Percentiles rank a stretch among this genome's conserved stretches.
phyloP scores from a whole-genome alignment of 495 filamentous ascomycete genomes.

The Podospora sp. region DNA sequence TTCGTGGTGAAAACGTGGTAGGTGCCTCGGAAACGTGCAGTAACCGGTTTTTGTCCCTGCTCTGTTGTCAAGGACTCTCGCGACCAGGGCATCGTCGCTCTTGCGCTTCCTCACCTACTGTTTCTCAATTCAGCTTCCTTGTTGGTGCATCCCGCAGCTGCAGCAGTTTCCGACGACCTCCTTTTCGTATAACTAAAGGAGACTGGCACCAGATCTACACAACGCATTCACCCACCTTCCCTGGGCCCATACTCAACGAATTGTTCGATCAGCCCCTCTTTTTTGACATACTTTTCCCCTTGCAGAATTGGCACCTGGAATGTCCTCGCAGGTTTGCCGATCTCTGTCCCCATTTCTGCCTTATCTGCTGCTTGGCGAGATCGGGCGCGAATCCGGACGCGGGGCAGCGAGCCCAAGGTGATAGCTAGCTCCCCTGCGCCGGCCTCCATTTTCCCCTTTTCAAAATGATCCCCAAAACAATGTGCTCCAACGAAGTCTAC shows the following conservation, averaged over 20 bases:
- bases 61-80: not conserved
- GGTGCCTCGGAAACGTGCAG: slow-evolving; percentile 1
- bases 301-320: slow-evolving; percentile 11
- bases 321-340: slow-evolving; percentile 26
- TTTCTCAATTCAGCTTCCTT: not conserved
- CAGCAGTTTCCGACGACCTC: not conserved
- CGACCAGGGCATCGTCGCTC: not conserved
- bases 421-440: slow-evolving; percentile 6
- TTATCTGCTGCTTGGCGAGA: slow-evolving; percentile 31
- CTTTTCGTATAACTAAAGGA: slow-evolving; percentile 3
- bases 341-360: slow-evolving; percentile 32
- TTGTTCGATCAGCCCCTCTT: slow-evolving; percentile 6
- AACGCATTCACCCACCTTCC: not conserved
- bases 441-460: slow-evolving; percentile 19
- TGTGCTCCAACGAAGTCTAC: slow-evolving; percentile 70
- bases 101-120: not conserved
- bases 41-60: slow-evolving; percentile 10
- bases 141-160: not conserved
- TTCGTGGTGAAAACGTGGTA: not conserved
- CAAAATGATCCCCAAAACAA: slow-evolving; percentile 54
- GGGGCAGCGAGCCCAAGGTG: slow-evolving; percentile 16
- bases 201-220: not conserved
- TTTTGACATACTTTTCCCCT: slow-evolving; percentile 4
- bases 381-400: slow-evolving; percentile 26
- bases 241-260: not conserved